Evolutionary conservation across 1,139 yeast genomes (phyloP).

Genomic region (Candida sp.): DNA sequence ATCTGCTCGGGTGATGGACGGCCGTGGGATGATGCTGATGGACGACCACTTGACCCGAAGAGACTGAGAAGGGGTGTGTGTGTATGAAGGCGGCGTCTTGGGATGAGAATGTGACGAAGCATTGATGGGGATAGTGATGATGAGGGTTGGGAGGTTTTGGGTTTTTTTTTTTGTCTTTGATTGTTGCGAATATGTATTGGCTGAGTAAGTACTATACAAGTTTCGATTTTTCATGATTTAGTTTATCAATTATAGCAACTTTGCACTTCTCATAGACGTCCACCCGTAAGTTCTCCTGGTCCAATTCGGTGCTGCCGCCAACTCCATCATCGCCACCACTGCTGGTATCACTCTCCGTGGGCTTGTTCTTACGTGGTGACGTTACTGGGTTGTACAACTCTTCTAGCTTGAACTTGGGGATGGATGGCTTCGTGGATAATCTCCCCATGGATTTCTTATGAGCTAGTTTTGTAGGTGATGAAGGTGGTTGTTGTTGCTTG

Average conservation of each 20-base stretch:
- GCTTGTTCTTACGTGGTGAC: constrained; percentile 18
- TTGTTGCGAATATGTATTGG: background rate
- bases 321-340: too few species aligned
- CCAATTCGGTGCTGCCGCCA: background rate
- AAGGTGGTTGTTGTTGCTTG: background rate
- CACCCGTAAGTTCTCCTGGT: constrained; percentile 7
- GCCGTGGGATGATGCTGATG: background rate
- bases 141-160: background rate
- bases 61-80: constrained; percentile 1
- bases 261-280: constrained; percentile 34
- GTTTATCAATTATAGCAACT: constrained; percentile 26
- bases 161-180: background rate
- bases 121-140: background rate
- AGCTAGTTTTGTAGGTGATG: constrained; percentile 18
- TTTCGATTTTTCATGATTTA: constrained; percentile 21
- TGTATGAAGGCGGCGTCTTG: constrained; percentile 4
- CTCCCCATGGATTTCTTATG: constrained; percentile 21
- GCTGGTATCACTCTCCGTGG: too few species aligned
- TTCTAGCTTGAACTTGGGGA: constrained; percentile 24
- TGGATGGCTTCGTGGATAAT: constrained; percentile 26
- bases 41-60: constrained; percentile 24
- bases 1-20: constrained; percentile 8
- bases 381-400: constrained; percentile 30
- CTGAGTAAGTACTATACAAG: background rate
- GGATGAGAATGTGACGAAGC: background rate